Base-by-base conservation (phyloP, 2,329 filamentous ascomycete genomes). In the Domatiomyces globalis region DNA sequence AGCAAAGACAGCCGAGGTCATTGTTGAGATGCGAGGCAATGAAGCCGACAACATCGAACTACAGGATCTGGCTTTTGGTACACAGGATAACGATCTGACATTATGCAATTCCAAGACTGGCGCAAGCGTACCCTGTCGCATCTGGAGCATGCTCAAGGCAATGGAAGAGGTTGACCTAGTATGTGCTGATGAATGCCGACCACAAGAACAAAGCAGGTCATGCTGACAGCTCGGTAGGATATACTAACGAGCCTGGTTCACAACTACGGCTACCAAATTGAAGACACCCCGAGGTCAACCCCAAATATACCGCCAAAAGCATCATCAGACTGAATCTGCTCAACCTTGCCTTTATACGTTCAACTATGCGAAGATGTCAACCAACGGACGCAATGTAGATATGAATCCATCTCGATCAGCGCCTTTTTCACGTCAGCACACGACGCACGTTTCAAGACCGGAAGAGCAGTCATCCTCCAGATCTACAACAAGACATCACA, bases 1-100 rank as follows among this genome's bases (percentile, higher is more conserved):
- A 5, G 50, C 52, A 12, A 42, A 47, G 19, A 48, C 54, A 19
- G 55, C 52, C 12, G 55, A 54, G 44, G 46, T 25, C 27, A 53
- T 54, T 19, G 48, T 51, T 10, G 51, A 54, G 6, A 50, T 15
- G 15, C 17, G 22, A 18, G 44, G 5, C 12, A 17, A 46, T 15
- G 44, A 46, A 2, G 17, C 12, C 22, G 15, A 6, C 12, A 3
- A 22, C 15, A 17, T 46, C n/a, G 44, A 22, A 15, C 44, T 46
- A 22, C 12, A 22, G 17, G 12, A 15, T 5, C 44, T 46, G 19
- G 12, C 17, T 22, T 46, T 46, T 10, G 44, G 22, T 5, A n/a
- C 12, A 5, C 17, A 17, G 44, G 12, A 17, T 15, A n/a, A 22
- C 19, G 22, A 17, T n/a, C 44, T 46, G 15, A 17, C 12, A 17